Evolutionary conservation across 1,284 basidiomycete species (phyloP), one percentile per base, ranked within the genome.

Genomic region (Moesziomyces sp.): DNA sequence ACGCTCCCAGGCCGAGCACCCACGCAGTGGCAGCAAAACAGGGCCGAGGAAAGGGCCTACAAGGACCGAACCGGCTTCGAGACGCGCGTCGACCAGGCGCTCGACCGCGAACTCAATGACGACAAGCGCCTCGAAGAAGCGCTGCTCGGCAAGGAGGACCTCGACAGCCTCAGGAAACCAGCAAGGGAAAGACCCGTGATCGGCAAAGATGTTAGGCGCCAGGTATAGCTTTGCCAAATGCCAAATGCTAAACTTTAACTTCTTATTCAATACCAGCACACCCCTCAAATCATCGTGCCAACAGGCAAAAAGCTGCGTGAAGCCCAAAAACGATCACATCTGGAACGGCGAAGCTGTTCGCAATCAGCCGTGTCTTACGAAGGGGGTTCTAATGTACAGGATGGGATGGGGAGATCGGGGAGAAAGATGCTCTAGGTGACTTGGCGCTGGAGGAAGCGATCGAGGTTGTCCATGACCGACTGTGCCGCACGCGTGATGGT

Each of bases 101-200:
- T 63, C 23, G 69, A 65, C 40, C 33, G 62, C 14, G 60, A 64
- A 48, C 26, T 69, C 14, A 65, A 73, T n/a, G 71, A 69, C 30
- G 69, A 69, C 26, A 62, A 69, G 53, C 28, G 58, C 13, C 45
- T 73, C 28, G 71, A 76, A 28, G 74, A 73, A 40, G 72, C 72
- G 16, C 43, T 74, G 18, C n/a, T 74, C 26, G 72, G 72, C 3
- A 74, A 74, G 21, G 71, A 74, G 49, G 66, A 74, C 40, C 19
- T 59, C 51, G 65, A 59, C 1, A 38, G 43, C 42, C n/a, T 60
- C 42, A 55, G 58, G 42, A 75, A 57, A 24, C n/a, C 38, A 16
- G 21, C 11, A 6, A 64, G 52, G 45, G 18, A 44, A 14, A 52
- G 73, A 26, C 69, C 74, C 13, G 61, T 68, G 18, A 62, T 76